Conservation (phyloP, 2,329 filamentous ascomycete genomes). For the Xylariaceae sp. region DNA sequence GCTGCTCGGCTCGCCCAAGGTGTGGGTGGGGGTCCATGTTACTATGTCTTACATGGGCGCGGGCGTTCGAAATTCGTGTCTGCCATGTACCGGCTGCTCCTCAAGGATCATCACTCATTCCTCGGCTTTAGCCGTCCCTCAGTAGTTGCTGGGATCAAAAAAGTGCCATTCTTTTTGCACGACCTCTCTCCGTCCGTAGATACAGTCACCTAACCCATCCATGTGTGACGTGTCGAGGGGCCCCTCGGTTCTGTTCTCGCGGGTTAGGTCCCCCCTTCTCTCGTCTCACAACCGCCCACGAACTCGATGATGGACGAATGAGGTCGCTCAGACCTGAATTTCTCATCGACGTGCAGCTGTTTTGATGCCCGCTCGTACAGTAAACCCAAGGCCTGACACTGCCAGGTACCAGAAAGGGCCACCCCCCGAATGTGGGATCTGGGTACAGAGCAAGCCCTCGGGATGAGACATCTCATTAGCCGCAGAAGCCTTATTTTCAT, state of each 20-base stretch:
- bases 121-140: constrained; percentile 6
- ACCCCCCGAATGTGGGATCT: neutral
- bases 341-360: neutral
- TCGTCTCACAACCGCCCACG: neutral
- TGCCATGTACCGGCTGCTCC: neutral
- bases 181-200: neutral
- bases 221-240: neutral
- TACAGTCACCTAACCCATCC: constrained; percentile 13
- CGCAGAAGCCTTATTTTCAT: neutral
- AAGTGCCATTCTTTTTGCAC: neutral
- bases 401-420: neutral
- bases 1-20: neutral
- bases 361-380: neutral
- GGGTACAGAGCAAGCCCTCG: neutral
- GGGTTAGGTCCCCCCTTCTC: neutral
- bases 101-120: neutral
- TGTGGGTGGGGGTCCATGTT: neutral
- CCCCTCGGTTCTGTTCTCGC: neutral
- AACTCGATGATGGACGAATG: neutral
- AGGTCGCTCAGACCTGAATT: neutral
- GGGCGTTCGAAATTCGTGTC: neutral
- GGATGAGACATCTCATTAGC: neutral
- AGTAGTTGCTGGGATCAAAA: neutral
- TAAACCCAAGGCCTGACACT: neutral
- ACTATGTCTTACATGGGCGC: neutral